These are phyloP conservation scores for Globisporangium spinosum DNA, from an alignment of 352 stramenopile species.

Conservation along the genomic window DNA sequence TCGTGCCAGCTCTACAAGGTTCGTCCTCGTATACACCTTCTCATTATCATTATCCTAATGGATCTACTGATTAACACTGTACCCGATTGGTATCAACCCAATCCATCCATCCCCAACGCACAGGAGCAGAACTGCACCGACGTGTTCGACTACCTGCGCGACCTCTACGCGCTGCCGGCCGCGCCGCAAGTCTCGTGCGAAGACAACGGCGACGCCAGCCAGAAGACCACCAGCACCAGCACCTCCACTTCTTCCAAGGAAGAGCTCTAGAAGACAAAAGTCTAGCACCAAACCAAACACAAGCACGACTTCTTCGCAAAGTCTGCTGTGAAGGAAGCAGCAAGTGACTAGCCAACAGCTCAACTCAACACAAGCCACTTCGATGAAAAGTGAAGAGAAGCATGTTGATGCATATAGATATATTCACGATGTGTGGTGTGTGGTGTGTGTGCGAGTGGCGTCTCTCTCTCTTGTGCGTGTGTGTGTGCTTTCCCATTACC, in stretches of 20 bases:
- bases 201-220: slow-evolving; percentile 15
- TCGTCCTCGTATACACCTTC: slow-evolving; percentile 4
- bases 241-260: slow-evolving; percentile 18
- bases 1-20: slow-evolving; percentile 51
- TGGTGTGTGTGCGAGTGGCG: background rate
- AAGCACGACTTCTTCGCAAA: background rate
- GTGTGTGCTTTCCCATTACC: background rate
- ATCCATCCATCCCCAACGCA: background rate
- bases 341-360: too few relatives aligned
- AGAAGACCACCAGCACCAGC: slow-evolving; percentile 12
- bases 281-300: background rate
- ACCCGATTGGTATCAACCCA: background rate
- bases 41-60: background rate
- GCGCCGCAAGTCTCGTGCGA: slow-evolving; percentile 28
- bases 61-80: background rate
- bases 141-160: slow-evolving; percentile 61
- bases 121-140: slow-evolving; percentile 57
- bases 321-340: background rate
- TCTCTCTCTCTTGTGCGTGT: background rate
- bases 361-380: background rate
- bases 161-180: slow-evolving; percentile 46
- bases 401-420: background rate
- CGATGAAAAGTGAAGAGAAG: background rate
- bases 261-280: slow-evolving; percentile 9
- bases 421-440: background rate